phyloP scores from a whole-genome alignment of 345 rosid genomes.

The Kernera saxatilis region DNA sequence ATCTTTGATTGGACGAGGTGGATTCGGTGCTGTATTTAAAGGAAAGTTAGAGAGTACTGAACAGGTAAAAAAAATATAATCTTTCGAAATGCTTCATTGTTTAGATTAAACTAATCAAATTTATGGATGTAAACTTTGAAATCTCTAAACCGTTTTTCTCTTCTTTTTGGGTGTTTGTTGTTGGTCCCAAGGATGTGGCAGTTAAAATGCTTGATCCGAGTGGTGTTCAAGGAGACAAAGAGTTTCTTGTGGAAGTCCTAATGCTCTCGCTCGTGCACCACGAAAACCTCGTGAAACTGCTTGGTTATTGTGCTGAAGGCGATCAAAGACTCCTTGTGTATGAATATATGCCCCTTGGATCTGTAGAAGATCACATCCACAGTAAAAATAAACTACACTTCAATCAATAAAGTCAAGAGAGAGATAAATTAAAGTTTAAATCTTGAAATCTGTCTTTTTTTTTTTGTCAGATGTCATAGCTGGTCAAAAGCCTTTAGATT shows the following conservation, averaged over 20 bases:
- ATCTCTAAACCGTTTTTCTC: background rate
- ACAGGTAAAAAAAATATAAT: slow-evolving; percentile 40
- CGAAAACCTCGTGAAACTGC: slow-evolving; percentile 58
- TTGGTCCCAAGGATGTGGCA: slow-evolving; percentile 39
- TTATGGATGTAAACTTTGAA: background rate
- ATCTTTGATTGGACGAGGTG: slow-evolving; percentile 67
- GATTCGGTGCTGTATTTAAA: slow-evolving; percentile 68
- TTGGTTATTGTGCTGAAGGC: slow-evolving; percentile 74
- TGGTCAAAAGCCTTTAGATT: slow-evolving; percentile 42
- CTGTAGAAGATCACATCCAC: slow-evolving; percentile 66
- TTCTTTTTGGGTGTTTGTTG: background rate
- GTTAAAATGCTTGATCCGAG: slow-evolving; percentile 57
- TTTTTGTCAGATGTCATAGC: slow-evolving; percentile 30
- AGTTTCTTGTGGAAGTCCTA: slow-evolving; percentile 79
- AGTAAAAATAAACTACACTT: slow-evolving; percentile 24
- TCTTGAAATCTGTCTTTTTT: background rate
- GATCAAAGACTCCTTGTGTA: slow-evolving; percentile 74
- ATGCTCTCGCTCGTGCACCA: slow-evolving; percentile 75
- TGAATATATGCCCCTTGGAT: slow-evolving; percentile 62
- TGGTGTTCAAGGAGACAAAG: slow-evolving; percentile 75
- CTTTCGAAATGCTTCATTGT: too few relatives aligned
- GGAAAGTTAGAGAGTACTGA: slow-evolving; percentile 42
- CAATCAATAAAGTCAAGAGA: background rate
- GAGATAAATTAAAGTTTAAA: background rate
- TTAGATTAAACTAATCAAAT: too few relatives aligned